These are phyloP conservation scores for Wickerhamiella azyma DNA, from an alignment of 805 yeast genomes.

Conservation along the genomic window DNA sequence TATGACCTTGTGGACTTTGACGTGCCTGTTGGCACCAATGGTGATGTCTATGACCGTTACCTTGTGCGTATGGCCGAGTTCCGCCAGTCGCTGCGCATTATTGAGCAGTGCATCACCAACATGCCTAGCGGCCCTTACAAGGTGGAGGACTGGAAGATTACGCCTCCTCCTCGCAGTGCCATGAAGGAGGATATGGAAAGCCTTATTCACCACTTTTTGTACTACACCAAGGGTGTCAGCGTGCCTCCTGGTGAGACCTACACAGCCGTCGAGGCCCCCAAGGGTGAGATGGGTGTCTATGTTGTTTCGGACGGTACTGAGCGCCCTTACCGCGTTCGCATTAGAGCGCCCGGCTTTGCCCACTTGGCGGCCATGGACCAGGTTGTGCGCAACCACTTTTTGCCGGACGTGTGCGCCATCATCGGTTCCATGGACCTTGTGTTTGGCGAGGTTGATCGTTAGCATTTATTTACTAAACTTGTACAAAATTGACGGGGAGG, in stretches of 20 bases:
- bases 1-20: conserved; percentile 78
- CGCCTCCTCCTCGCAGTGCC: conserved; percentile 64
- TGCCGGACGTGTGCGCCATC: conserved; percentile 87
- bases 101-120: conserved; percentile 78
- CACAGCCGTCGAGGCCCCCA: conserved; percentile 86
- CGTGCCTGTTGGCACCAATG: conserved; percentile 72
- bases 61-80: conserved; percentile 82
- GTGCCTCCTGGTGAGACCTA: conserved; percentile 88
- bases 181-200: conserved; percentile 94
- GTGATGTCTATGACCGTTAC: conserved; percentile 87
- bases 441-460: conserved; percentile 90
- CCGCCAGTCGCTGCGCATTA: conserved; percentile 78
- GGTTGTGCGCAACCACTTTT: conserved; percentile 69
- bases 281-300: conserved; percentile 89
- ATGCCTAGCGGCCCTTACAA: conserved; percentile 89
- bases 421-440: conserved; percentile 93
- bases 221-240: conserved; percentile 76
- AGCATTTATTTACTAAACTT: conserved; percentile 19
- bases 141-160: conserved; percentile 77
- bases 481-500: too few species aligned
- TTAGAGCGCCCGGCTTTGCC: conserved; percentile 90
- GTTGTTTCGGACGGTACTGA: conserved; percentile 81
- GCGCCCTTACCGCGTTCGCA: conserved; percentile 84
- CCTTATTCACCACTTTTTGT: conserved; percentile 74
- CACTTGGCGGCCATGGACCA: conserved; percentile 83